Evolutionary conservation across 139 green algal genomes (phyloP), one percentile per base, ranked within the genome.

Genomic region (Mesotaenium endlicherianum): DNA sequence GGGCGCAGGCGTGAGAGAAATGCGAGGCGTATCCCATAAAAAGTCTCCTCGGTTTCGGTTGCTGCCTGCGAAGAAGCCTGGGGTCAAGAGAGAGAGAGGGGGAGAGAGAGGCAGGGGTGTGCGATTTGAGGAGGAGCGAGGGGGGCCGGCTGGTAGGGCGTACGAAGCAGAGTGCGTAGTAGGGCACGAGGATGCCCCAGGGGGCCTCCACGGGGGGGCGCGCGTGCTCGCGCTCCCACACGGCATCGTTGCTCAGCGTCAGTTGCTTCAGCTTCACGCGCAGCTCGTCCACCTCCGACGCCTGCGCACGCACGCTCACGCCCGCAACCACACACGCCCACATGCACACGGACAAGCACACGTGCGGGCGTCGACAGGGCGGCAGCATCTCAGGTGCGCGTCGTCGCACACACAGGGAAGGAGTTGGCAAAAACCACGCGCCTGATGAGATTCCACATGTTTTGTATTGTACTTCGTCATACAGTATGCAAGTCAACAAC

Each of bases 161-260:
- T 70, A 86, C 43, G 26, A 69, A 47, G 74, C 87, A 91, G 30
- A 91, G 75, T 0, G 79, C 26, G 41, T 85, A 47, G 74, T 91
- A 91, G 11, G 87, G 87, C 0, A 38, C 79, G n/a, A 89, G 79
- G 74, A 91, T 89, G 26, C 84, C 50, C 58, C 76, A 80, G 17
- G 87, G 83, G 4, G 83, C 71, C 26, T 83, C 20, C 2, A 91
- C 79, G n/a, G 77, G 49, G 2, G 78, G 50, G 16, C 84, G 74
- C 8, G 20, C 17, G 20, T 91, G 80, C 90, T 98, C 95, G 0
- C 93, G 89, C 31, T 91, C 84, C 83, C 86, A 93, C 41, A 98
- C 93, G 2, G 80, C 87, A 1, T 92, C 70, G 86, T 97, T 95
- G 72, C 89, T 89, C 71, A 98, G 91, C 47, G 57, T 91, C 31